phyloP scores from a whole-genome alignment of 2,329 filamentous ascomycete genomes.

The Grosmannia serpens region DNA sequence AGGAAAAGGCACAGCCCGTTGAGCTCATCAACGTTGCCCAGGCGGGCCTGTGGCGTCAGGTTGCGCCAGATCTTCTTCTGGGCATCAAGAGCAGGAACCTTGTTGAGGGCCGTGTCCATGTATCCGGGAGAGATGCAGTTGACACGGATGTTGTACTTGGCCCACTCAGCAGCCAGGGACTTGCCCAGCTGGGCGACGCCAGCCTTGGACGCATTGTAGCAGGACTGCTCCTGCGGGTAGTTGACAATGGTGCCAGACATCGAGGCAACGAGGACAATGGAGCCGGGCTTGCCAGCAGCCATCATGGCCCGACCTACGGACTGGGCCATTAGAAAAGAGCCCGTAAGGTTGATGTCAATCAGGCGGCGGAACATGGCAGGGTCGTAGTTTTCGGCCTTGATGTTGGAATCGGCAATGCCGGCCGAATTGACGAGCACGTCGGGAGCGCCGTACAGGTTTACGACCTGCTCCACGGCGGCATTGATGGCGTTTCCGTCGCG shows the following conservation, averaged over 20 bases:
- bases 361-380: slow-evolving; percentile 65
- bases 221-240: slow-evolving; percentile 72
- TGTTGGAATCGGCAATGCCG: slow-evolving; percentile 74
- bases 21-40: slow-evolving; percentile 63
- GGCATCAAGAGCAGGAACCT: slow-evolving; percentile 63
- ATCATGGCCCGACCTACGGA: slow-evolving; percentile 65
- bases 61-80: slow-evolving; percentile 75
- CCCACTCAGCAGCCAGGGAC: slow-evolving; percentile 76
- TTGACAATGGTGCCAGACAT: slow-evolving; percentile 81
- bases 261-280: slow-evolving; percentile 64
- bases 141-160: slow-evolving; percentile 67
- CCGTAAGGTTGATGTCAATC: slow-evolving; percentile 73
- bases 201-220: slow-evolving; percentile 78
- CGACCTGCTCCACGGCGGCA: slow-evolving; percentile 55
- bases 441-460: slow-evolving; percentile 54
- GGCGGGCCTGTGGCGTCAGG: slow-evolving; percentile 60
- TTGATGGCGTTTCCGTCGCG: slow-evolving; percentile 60
- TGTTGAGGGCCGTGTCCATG: slow-evolving; percentile 77
- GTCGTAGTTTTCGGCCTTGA: slow-evolving; percentile 69
- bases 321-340: slow-evolving; percentile 67
- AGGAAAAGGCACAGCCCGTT: slow-evolving; percentile 70
- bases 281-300: slow-evolving; percentile 55
- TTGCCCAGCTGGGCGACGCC: slow-evolving; percentile 68
- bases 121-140: slow-evolving; percentile 80
- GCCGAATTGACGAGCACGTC: slow-evolving; percentile 72